Conservation (phyloP, 1,139 yeast genomes). For the Blastobotrys elegans region DNA sequence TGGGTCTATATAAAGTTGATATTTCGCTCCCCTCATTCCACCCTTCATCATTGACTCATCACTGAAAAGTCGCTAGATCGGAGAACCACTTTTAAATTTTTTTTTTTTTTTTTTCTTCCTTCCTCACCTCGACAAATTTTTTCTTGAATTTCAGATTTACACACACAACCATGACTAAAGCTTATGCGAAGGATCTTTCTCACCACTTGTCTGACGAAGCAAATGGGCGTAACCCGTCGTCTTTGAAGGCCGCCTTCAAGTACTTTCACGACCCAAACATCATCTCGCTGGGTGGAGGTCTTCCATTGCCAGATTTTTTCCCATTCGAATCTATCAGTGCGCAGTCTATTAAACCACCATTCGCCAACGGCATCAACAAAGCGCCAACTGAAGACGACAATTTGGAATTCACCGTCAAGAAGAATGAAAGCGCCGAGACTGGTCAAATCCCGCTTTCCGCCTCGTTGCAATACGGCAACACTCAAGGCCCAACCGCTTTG, state of each 20-base stretch:
- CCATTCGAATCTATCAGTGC: conserved; percentile 77
- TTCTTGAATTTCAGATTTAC: not conserved
- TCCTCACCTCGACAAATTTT: not conserved
- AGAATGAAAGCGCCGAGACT: conserved; percentile 38
- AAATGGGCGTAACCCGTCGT: conserved; percentile 67
- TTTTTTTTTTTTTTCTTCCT: not conserved
- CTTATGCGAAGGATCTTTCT: conserved; percentile 58
- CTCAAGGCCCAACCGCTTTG: conserved; percentile 74
- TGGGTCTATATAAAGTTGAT: too few relatives aligned
- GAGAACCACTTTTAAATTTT: not conserved
- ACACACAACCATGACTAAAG: conserved; percentile 16
- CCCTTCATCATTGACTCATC: too few relatives aligned
- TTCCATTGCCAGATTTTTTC: conserved; percentile 84
- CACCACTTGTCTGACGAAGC: conserved; percentile 80
- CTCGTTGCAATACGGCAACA: conserved; percentile 86
- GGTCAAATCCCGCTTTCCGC: conserved; percentile 70
- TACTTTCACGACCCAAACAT: conserved; percentile 69
- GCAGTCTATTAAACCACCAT: conserved; percentile 73
- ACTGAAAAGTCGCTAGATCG: not conserved
- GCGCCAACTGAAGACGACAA: conserved; percentile 46
- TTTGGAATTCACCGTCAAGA: conserved; percentile 44
- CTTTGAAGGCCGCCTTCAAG: conserved; percentile 78
- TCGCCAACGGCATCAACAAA: conserved; percentile 68
- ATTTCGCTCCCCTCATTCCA: too few relatives aligned
- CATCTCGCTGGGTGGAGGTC: conserved; percentile 91